phyloP scores from a whole-genome alignment of 2,329 filamentous ascomycete genomes.

The Myriosclerotinia duriaeana region DNA sequence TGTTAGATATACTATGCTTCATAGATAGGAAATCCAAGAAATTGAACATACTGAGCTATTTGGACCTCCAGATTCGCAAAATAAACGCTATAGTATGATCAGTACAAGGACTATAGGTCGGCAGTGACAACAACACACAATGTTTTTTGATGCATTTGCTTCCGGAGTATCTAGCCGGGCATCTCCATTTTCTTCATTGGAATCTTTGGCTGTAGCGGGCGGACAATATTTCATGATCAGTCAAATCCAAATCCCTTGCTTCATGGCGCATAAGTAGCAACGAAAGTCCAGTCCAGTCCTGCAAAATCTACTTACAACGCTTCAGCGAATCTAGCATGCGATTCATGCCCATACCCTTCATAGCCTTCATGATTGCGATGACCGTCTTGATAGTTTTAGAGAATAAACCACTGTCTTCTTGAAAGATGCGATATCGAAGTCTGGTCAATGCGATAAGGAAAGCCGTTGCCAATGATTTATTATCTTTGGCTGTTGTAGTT shows the following conservation, averaged over 20 bases:
- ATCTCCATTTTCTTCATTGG: conserved; percentile 29
- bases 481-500: neutral
- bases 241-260: conserved; percentile 2
- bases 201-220: conserved; percentile 24
- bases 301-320: conserved; percentile 29
- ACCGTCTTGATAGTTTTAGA: neutral
- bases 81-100: conserved; percentile 58
- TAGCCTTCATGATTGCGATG: conserved; percentile 38
- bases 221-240: conserved; percentile 14
- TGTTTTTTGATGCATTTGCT: conserved; percentile 61
- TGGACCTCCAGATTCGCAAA: conserved; percentile 72
- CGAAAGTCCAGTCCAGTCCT: conserved; percentile 27
- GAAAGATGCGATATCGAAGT: neutral
- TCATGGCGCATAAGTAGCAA: conserved; percentile 8
- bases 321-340: conserved; percentile 40
- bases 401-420: no score
- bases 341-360: conserved; percentile 41
- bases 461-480: neutral
- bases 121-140: conserved; percentile 52
- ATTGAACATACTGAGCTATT: conserved; percentile 52
- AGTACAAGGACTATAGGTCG: conserved; percentile 27
- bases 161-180: conserved; percentile 60
- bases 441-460: conserved; percentile 3
- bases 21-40: neutral
- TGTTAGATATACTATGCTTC: conserved; percentile 23